Evolutionary conservation across 306 rosid species (phyloP).

Genomic region (Citrullus colocynthis): DNA sequence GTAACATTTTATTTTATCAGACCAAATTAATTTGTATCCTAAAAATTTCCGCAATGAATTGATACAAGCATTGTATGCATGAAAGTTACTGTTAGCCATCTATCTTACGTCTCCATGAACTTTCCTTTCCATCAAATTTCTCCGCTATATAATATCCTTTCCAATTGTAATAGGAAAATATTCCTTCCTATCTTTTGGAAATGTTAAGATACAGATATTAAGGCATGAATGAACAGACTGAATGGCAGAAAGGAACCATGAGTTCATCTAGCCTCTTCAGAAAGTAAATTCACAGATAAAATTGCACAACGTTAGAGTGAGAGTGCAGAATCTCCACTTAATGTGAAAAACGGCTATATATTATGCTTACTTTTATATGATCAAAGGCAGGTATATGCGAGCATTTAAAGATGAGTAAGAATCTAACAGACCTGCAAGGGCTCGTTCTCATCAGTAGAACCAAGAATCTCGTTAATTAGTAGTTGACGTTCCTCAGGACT

Average conservation of each 20-base stretch:
- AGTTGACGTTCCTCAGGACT: conserved; percentile 73
- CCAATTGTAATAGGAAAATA: background rate
- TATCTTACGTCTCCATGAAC: background rate
- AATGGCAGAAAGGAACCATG: background rate
- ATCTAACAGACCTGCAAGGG: conserved; percentile 67
- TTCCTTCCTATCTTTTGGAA: background rate
- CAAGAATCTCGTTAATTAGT: conserved; percentile 86
- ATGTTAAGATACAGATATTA: background rate
- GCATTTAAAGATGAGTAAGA: background rate
- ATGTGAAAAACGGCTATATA: background rate
- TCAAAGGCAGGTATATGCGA: background rate
- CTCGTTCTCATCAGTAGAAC: conserved; percentile 87
- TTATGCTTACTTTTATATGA: background rate
- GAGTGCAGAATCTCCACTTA: background rate
- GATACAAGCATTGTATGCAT: background rate
- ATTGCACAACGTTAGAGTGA: background rate
- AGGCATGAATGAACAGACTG: background rate
- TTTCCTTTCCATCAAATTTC: background rate
- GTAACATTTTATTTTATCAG: conserved; percentile 15
- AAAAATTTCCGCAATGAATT: background rate
- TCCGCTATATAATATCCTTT: background rate
- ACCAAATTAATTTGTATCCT: background rate
- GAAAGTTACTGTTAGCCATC: background rate
- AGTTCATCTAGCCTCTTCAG: background rate
- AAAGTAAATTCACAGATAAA: background rate